Percentiles rank a stretch among this genome's conserved stretches.
Evolutionary conservation across 139 green algal genomes (phyloP).

Genomic region (Penium margaritaceum): DNA sequence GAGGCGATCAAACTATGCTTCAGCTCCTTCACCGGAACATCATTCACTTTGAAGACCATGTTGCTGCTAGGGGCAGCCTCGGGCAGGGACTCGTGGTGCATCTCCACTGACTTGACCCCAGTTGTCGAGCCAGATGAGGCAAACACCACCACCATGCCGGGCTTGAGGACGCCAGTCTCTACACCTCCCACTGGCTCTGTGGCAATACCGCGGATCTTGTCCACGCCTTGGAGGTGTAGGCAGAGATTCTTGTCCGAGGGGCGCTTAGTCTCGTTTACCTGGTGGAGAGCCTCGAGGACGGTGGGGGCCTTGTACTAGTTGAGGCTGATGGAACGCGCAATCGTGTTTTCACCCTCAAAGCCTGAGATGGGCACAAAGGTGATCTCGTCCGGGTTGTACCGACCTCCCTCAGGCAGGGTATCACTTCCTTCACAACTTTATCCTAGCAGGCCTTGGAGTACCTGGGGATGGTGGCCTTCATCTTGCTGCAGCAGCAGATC

Average conservation of each 20-base stretch:
- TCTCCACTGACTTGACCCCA: conserved; percentile 98
- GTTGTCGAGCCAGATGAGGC: conserved; percentile 68
- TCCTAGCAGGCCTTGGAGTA: conserved; percentile 90
- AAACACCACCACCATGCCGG: conserved; percentile 72
- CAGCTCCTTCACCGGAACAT: conserved; percentile 46
- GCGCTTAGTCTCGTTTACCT: conserved; percentile 46
- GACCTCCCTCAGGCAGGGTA: conserved; percentile 74
- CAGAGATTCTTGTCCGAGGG: conserved; percentile 44
- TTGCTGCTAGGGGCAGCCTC: conserved; percentile 86
- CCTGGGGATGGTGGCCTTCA: conserved; percentile 69
- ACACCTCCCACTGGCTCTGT: conserved; percentile 94
- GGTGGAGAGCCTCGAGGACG: conserved; percentile 59
- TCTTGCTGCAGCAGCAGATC: conserved; percentile 66
- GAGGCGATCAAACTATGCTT: conserved; percentile 49
- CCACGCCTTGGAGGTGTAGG: conserved; percentile 66
- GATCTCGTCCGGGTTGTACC: conserved; percentile 78
- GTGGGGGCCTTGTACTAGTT: conserved; percentile 80
- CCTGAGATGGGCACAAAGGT: conserved; percentile 96
- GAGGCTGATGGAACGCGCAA: conserved; percentile 89
- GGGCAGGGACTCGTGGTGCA: conserved; percentile 96
- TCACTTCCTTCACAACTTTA: conserved; percentile 96
- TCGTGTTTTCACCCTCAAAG: conserved; percentile 98
- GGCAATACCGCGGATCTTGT: conserved; percentile 99
- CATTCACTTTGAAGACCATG: conserved; percentile 99
- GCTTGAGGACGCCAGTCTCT: conserved; percentile 92